These are phyloP conservation scores for Arabidopsis lyrata DNA, from an alignment of 441 rosid species.

Conservation along the genomic window DNA sequence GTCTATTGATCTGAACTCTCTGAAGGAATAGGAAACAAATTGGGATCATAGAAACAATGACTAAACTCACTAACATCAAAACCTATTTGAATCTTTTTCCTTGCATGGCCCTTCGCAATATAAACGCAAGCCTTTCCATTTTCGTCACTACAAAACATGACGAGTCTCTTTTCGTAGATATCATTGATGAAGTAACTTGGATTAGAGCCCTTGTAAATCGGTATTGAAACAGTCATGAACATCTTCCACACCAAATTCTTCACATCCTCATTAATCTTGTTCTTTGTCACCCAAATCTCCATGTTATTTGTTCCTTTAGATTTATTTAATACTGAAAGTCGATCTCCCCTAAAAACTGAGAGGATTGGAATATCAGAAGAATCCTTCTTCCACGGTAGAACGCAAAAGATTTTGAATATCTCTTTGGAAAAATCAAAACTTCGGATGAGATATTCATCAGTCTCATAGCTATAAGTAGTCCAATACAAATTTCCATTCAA, in stretches of 20 bases:
- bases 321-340: not conserved
- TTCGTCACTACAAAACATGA: constrained; percentile 10
- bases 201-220: not conserved
- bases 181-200: not conserved
- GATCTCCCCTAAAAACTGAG: constrained; percentile 2
- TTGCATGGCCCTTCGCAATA: not conserved
- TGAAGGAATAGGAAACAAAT: not conserved
- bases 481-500: constrained; percentile 15
- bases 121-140: not conserved
- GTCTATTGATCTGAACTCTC: not conserved
- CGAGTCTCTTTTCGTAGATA: constrained; percentile 1
- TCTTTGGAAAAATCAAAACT: not conserved
- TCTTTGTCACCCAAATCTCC: constrained; percentile 3
- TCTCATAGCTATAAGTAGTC: not conserved
- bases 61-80: not conserved
- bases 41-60: constrained; percentile 9
- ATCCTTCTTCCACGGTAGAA: not conserved
- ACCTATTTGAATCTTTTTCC: not conserved
- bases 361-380: not conserved
- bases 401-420: not conserved
- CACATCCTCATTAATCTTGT: not conserved
- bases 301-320: not conserved
- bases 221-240: not conserved
- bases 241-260: not conserved
- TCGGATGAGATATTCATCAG: not conserved